Evolutionary conservation across 2,329 filamentous ascomycete genomes (phyloP).

Genomic region (Colletotrichum orbiculare): DNA sequence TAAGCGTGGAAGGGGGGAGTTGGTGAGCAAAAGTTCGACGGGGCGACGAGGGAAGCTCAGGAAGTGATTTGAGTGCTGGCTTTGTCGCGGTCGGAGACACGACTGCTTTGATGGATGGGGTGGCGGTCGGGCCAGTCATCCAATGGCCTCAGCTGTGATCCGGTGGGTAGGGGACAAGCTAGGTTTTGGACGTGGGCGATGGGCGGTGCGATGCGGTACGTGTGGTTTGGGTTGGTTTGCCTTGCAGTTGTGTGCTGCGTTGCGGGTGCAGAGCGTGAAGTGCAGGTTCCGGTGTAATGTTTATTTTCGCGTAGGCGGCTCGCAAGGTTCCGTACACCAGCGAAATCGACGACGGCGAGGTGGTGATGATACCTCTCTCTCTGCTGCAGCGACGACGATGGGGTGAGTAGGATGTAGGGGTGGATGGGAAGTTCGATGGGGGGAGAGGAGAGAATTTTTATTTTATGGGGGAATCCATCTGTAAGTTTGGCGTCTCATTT

Average conservation of each 20-base stretch:
- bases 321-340: slow-evolving; percentile 11
- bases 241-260: slow-evolving; percentile 17
- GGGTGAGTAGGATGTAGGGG: slow-evolving; percentile 32
- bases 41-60: slow-evolving; percentile 16
- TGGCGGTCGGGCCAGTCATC: slow-evolving; percentile 37
- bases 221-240: slow-evolving; percentile 16
- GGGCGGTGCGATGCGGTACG: slow-evolving; percentile 8
- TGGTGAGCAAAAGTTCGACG: slow-evolving; percentile 20
- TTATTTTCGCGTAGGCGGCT: slow-evolving; percentile 35
- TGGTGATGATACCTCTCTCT: slow-evolving; percentile 28
- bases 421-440: slow-evolving; percentile 37
- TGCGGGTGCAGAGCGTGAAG: slow-evolving; percentile 11
- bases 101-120: slow-evolving; percentile 35
- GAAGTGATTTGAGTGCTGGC: slow-evolving; percentile 18
- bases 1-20: slow-evolving; percentile 2
- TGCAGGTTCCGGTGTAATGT: background rate
- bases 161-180: slow-evolving; percentile 27
- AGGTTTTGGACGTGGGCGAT: slow-evolving; percentile 23
- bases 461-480: slow-evolving; percentile 51
- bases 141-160: slow-evolving; percentile 30
- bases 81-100: slow-evolving; percentile 24
- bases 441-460: slow-evolving; percentile 39
- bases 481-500: slow-evolving; percentile 51
- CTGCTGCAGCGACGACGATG: slow-evolving; percentile 24
- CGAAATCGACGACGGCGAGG: slow-evolving; percentile 22